Evolutionary conservation across 2,329 filamentous ascomycete genomes (phyloP).

Genomic region (Phialophora tarda): DNA sequence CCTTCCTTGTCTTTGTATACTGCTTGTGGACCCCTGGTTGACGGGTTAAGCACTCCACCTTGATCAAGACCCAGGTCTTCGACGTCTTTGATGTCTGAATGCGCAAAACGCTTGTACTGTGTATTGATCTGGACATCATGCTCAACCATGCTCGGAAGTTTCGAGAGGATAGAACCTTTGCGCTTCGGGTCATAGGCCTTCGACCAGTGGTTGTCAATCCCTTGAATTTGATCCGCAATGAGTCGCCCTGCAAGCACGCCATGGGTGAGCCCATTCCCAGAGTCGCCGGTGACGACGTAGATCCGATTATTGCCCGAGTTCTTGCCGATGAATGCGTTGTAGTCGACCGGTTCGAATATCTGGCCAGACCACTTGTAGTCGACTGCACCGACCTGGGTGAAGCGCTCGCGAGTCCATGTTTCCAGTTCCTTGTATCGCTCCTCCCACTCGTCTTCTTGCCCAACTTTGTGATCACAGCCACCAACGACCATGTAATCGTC

Average conservation of each 20-base stretch:
- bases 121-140: constrained; percentile 62
- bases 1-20: constrained; percentile 64
- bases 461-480: constrained; percentile 65
- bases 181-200: constrained; percentile 13
- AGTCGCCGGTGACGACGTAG: constrained; percentile 63
- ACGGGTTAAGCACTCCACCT: constrained; percentile 60
- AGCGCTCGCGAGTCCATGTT: constrained; percentile 59
- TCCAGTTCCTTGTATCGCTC: constrained; percentile 60
- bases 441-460: constrained; percentile 53
- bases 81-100: constrained; percentile 62
- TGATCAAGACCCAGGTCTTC: constrained; percentile 58
- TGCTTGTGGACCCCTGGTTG: constrained; percentile 55
- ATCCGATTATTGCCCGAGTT: constrained; percentile 59
- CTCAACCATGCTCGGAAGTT: constrained; percentile 52
- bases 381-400: constrained; percentile 55
- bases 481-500: constrained; percentile 63
- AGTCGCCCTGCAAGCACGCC: constrained; percentile 60
- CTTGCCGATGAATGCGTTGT: constrained; percentile 62
- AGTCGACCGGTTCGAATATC: constrained; percentile 62
- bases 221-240: constrained; percentile 61
- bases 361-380: constrained; percentile 66
- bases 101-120: constrained; percentile 61
- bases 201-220: constrained; percentile 44
- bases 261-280: constrained; percentile 63
- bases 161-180: constrained; percentile 53